Conservation (phyloP, 176 grass and related monocot genomes). For the Saccharum spontaneum region DNA sequence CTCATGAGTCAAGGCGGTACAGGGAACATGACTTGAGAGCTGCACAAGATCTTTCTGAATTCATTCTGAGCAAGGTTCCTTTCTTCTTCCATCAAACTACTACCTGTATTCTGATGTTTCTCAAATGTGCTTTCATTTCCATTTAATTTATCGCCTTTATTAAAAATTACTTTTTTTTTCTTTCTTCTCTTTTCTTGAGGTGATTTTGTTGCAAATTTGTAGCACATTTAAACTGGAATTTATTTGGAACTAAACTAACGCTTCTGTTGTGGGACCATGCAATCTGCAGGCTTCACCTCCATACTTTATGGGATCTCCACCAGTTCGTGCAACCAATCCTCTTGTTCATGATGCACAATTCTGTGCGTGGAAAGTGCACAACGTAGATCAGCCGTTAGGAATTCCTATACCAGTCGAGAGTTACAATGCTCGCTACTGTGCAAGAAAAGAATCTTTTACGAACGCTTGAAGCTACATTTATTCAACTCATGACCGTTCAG, state of each 20-base stretch:
- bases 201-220: neutral
- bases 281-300: slow-evolving; percentile 68
- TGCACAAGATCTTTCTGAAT: slow-evolving; percentile 55
- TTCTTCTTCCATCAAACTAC: neutral
- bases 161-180: neutral
- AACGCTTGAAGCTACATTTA: slow-evolving; percentile 44
- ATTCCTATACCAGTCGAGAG: slow-evolving; percentile 48
- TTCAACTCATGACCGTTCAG: slow-evolving; percentile 30
- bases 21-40: slow-evolving; percentile 46
- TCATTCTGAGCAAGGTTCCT: slow-evolving; percentile 56
- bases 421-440: neutral
- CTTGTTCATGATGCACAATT: slow-evolving; percentile 57
- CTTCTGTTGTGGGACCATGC: neutral
- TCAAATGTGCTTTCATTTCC: slow-evolving; percentile 3
- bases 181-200: slow-evolving; percentile 3
- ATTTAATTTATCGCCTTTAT: neutral
- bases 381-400: slow-evolving; percentile 14
- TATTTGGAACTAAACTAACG: neutral
- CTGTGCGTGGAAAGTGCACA: slow-evolving; percentile 43
- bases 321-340: slow-evolving; percentile 61
- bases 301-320: slow-evolving; percentile 54
- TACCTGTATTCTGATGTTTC: neutral
- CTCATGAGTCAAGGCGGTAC: neutral
- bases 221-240: neutral
- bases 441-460: slow-evolving; percentile 24